Conservation (phyloP, 2,329 filamentous ascomycete species). For the Calonectria leucothoes region DNA sequence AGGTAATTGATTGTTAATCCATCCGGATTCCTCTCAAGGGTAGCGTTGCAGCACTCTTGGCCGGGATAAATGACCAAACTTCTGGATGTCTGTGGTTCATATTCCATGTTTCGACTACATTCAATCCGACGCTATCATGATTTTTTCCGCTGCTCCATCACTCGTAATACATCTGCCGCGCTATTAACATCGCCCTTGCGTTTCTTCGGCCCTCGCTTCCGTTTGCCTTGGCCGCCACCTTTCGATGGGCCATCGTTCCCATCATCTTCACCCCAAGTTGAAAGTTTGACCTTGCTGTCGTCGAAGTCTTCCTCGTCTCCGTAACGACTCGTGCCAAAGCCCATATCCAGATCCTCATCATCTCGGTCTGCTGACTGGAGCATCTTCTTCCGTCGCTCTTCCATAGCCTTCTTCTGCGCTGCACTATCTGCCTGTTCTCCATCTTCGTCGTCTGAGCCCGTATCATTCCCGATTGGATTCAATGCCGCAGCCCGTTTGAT, state of each 20-base stretch:
- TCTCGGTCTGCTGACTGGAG: constrained; percentile 81
- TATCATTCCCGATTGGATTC: constrained; percentile 56
- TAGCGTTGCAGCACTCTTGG: background rate
- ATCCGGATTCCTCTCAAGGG: background rate
- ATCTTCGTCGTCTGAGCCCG: constrained; percentile 42
- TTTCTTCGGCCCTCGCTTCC: constrained; percentile 80
- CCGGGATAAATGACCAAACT: background rate
- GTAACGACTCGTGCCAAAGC: constrained; percentile 88
- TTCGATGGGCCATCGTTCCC: constrained; percentile 59
- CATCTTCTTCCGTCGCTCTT: constrained; percentile 79
- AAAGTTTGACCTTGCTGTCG: constrained; percentile 73
- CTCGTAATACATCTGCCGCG: constrained; percentile 82
- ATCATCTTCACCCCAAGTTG: constrained; percentile 70
- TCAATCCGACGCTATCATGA: constrained; percentile 23
- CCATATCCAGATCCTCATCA: constrained; percentile 91
- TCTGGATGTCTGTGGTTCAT: too few species aligned
- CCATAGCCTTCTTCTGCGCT: constrained; percentile 64
- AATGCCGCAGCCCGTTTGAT: constrained; percentile 85
- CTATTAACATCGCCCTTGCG: constrained; percentile 83
- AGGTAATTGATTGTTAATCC: background rate
- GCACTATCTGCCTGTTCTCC: constrained; percentile 52
- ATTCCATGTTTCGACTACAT: background rate
- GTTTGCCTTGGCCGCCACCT: constrained; percentile 63
- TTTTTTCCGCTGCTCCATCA: constrained; percentile 73
- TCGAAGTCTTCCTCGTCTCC: constrained; percentile 91